Percentiles rank a stretch among this genome's conserved stretches.
Evolutionary conservation across 73 alveolate genomes (phyloP).

Genomic region (Loxodes magnus): DNA sequence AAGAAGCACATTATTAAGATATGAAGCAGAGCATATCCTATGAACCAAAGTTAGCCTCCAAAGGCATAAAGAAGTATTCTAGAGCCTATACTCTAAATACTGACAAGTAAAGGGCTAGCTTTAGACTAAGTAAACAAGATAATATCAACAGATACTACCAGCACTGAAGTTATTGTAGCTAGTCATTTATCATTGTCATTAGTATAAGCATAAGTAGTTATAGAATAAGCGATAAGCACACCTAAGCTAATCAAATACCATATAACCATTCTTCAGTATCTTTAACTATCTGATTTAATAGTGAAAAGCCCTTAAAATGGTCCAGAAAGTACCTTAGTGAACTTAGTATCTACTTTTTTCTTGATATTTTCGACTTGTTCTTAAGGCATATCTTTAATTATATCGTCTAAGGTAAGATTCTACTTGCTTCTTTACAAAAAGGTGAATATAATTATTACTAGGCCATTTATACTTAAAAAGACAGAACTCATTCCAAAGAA

Average conservation of each 20-base stretch:
- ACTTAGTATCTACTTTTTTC: slow-evolving; percentile 18
- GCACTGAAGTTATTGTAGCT: slow-evolving; percentile 17
- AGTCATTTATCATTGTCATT: slow-evolving; percentile 5
- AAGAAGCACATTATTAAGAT: slow-evolving; percentile 17
- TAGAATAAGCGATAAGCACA: slow-evolving; percentile 27
- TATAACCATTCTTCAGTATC: slow-evolving; percentile 7
- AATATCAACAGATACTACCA: slow-evolving; percentile 34
- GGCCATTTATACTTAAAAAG: slow-evolving; percentile 30
- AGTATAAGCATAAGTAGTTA: slow-evolving; percentile 6
- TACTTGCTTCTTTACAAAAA: slow-evolving; percentile 22
- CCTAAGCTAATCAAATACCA: slow-evolving; percentile 21
- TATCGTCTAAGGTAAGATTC: slow-evolving; percentile 24
- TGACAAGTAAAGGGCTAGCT: slow-evolving; percentile 15
- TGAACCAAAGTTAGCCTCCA: slow-evolving; percentile 50
- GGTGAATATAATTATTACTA: slow-evolving; percentile 16
- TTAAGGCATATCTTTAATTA: slow-evolving; percentile 11
- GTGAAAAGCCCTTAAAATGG: slow-evolving; percentile 42
- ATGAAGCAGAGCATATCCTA: slow-evolving; percentile 35
- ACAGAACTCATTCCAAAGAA: slow-evolving; percentile 40
- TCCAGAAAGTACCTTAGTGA: slow-evolving; percentile 16
- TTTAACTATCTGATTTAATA: slow-evolving; percentile 11
- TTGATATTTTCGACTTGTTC: slow-evolving; percentile 25
- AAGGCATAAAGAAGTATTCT: slow-evolving; percentile 25
- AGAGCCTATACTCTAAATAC: slow-evolving; percentile 14
- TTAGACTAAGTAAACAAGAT: slow-evolving; percentile 21